Conservation (phyloP, 441 rosid genomes). For the Bruguiera hainesii region DNA sequence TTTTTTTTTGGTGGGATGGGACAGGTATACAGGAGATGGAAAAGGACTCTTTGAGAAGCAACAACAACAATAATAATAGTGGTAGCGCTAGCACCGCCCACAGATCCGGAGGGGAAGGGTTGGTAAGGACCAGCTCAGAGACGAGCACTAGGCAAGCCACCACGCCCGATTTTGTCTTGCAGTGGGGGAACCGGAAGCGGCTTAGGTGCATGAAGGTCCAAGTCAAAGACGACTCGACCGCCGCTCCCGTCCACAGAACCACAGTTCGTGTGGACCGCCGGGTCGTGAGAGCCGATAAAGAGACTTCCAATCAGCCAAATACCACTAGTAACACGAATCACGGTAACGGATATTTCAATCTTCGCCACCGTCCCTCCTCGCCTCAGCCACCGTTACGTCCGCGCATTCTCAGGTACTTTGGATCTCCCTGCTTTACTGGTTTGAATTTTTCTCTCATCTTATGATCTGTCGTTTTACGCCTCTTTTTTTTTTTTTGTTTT, state of each 20-base stretch:
- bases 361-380: slow-evolving; percentile 51
- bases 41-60: slow-evolving; percentile 36
- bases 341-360: slow-evolving; percentile 43
- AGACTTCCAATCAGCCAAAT: slow-evolving; percentile 33
- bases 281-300: slow-evolving; percentile 46
- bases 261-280: slow-evolving; percentile 53
- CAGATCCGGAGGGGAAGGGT: slow-evolving; percentile 24
- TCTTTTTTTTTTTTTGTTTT: too few relatives aligned
- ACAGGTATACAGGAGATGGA: slow-evolving; percentile 49
- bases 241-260: slow-evolving; percentile 34
- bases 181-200: slow-evolving; percentile 75
- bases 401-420: slow-evolving; percentile 54
- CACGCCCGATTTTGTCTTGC: slow-evolving; percentile 50
- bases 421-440: background rate
- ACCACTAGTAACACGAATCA: slow-evolving; percentile 18
- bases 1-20: slow-evolving; percentile 24
- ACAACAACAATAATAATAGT: background rate
- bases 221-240: slow-evolving; percentile 43
- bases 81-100: slow-evolving; percentile 23
- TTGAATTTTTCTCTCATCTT: background rate
- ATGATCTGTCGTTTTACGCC: too few relatives aligned
- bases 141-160: slow-evolving; percentile 29
- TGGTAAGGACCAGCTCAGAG: slow-evolving; percentile 38
- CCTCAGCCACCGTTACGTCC: slow-evolving; percentile 43
- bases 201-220: slow-evolving; percentile 67